A percentile compares a stretch with the other conserved stretches of the same genome.
phyloP scores from a whole-genome alignment of 306 rosid genomes.

The Pyrus betulifolia region DNA sequence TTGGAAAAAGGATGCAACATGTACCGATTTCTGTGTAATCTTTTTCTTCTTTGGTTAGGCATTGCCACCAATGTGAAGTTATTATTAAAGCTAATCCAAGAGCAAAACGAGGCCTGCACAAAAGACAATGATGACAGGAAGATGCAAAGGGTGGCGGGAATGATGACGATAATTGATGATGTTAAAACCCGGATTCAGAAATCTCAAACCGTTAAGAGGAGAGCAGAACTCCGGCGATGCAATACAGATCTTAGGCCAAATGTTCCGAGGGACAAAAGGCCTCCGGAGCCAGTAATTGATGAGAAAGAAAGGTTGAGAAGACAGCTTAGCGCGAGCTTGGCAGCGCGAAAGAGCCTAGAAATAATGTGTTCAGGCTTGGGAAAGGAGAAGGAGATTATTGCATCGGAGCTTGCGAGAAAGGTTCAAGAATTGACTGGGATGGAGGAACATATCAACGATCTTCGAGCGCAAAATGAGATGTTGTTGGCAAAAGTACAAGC shows the following conservation, averaged over 20 bases:
- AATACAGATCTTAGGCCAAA: conserved; percentile 57
- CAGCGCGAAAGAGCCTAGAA: conserved; percentile 74
- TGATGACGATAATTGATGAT: conserved; percentile 66
- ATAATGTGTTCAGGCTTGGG: conserved; percentile 88
- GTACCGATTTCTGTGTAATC: not conserved
- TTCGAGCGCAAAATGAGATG: conserved; percentile 64
- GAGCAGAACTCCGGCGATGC: conserved; percentile 67
- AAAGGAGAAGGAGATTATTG: conserved; percentile 90
- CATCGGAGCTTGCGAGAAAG: conserved; percentile 68
- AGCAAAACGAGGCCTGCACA: conserved; percentile 48
- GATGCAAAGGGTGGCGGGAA: conserved; percentile 69
- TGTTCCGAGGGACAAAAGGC: conserved; percentile 47
- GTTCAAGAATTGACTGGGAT: conserved; percentile 61
- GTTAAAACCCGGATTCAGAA: conserved; percentile 54
- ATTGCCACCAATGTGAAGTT: conserved; percentile 59
- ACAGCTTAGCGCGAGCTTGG: conserved; percentile 64
- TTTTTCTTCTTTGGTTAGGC: conserved; percentile 25
- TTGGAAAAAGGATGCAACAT: not conserved
- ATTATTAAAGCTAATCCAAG: conserved; percentile 66
- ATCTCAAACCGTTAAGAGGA: conserved; percentile 32
- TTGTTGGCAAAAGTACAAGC: conserved; percentile 50
- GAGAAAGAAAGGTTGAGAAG: conserved; percentile 70
- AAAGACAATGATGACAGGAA: conserved; percentile 54
- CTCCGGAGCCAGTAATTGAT: conserved; percentile 39
- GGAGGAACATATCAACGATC: conserved; percentile 69